Conservation (phyloP, 805 yeast species). For the Torulaspora microellipsoides region DNA sequence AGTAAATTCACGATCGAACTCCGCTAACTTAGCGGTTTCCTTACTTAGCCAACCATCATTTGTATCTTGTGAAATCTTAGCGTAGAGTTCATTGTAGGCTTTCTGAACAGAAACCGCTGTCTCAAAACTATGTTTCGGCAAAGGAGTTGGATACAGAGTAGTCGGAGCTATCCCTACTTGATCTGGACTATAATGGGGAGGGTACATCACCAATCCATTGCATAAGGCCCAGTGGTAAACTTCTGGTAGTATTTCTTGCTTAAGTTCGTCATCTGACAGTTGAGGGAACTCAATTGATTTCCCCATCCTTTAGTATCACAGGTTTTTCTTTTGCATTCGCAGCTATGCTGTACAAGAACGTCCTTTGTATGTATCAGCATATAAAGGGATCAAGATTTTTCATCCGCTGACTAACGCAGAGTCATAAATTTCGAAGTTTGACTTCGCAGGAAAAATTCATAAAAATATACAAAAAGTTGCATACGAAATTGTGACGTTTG, state of each 20-base stretch:
- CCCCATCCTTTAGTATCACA: too few relatives aligned
- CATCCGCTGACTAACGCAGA: too few relatives aligned
- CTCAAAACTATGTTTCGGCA: slow-evolving; percentile 62
- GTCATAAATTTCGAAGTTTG: too few relatives aligned
- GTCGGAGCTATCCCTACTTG: slow-evolving; percentile 70
- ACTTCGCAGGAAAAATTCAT: too few relatives aligned
- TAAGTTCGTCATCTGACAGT: slow-evolving; percentile 24
- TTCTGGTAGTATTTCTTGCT: slow-evolving; percentile 38
- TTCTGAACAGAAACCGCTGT: slow-evolving; percentile 64
- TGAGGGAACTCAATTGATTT: slow-evolving; percentile 18
- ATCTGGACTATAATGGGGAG: slow-evolving; percentile 46
- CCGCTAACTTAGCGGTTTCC: slow-evolving; percentile 51
- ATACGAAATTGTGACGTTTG: too few relatives aligned
- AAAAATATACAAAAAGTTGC: too few relatives aligned
- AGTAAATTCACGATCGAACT: slow-evolving; percentile 71
- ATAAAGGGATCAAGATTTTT: too few relatives aligned
- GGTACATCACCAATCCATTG: slow-evolving; percentile 80
- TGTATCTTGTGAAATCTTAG: slow-evolving; percentile 52
- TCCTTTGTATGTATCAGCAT: too few relatives aligned
- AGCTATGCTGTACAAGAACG: too few relatives aligned
- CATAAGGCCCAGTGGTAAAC: slow-evolving; percentile 72
- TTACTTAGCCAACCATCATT: slow-evolving; percentile 56
- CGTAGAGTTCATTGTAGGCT: slow-evolving; percentile 69
- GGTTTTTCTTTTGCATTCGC: too few relatives aligned
- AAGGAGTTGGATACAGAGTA: slow-evolving; percentile 87